These are phyloP conservation scores for Haematococcus sp. DNA, from an alignment of 139 green algal genomes.

Conservation along the genomic window DNA sequence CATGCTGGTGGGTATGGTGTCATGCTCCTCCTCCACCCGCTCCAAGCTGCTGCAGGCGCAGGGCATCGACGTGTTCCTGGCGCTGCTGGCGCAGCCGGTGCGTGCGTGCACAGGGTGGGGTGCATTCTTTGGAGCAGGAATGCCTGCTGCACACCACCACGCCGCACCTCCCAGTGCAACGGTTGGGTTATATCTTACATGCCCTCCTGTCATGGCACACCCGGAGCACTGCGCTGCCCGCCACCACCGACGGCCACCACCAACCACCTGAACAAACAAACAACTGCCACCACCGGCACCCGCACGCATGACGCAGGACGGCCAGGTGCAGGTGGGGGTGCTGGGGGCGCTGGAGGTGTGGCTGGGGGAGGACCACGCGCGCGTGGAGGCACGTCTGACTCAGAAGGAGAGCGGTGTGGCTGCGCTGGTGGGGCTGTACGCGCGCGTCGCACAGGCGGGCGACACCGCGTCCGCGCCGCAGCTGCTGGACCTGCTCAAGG, in stretches of 20 bases:
- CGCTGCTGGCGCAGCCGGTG: slow-evolving; percentile 46
- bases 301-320: slow-evolving; percentile 39
- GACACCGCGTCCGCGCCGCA: slow-evolving; percentile 27
- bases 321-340: slow-evolving; percentile 45
- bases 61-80: slow-evolving; percentile 69
- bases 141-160: too few relatives aligned
- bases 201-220: too few relatives aligned
- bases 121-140: neutral
- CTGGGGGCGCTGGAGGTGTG: slow-evolving; percentile 68
- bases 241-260: too few relatives aligned
- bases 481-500: slow-evolving; percentile 37
- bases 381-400: slow-evolving; percentile 61
- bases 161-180: too few relatives aligned
- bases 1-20: slow-evolving; percentile 67
- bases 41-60: slow-evolving; percentile 56
- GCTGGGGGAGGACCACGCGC: slow-evolving; percentile 62
- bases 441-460: slow-evolving; percentile 1
- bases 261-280: too few relatives aligned
- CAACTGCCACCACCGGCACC: too few relatives aligned
- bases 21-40: slow-evolving; percentile 46
- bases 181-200: too few relatives aligned
- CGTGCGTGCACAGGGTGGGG: neutral
- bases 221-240: too few relatives aligned
- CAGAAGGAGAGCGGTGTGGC: slow-evolving; percentile 17
- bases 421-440: slow-evolving; percentile 54